These are phyloP conservation scores for Aureobasidium zeae DNA, from an alignment of 2,329 filamentous ascomycete species.

Conservation along the genomic window DNA sequence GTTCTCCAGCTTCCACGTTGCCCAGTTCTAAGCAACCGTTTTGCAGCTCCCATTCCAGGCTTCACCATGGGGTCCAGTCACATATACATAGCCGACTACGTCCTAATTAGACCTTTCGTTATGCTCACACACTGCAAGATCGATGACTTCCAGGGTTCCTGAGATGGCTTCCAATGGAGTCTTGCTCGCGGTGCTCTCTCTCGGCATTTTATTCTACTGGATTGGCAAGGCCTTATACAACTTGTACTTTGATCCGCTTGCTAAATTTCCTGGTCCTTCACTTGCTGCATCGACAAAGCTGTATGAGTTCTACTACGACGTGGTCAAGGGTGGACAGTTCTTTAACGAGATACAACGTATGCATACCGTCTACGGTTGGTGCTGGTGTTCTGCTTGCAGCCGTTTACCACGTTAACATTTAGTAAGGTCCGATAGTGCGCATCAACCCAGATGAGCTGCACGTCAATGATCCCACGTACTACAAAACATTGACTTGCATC, in stretches of 20 bases:
- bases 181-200: background rate
- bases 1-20: too few species aligned
- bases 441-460: conserved; percentile 37
- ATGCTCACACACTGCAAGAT: background rate
- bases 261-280: conserved; percentile 24
- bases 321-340: conserved; percentile 22
- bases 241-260: conserved; percentile 22
- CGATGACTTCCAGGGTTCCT: background rate
- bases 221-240: conserved; percentile 19
- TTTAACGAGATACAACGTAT: conserved; percentile 22
- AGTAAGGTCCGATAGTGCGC: conserved; percentile 12
- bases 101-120: too few species aligned
- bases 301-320: conserved; percentile 27
- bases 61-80: background rate
- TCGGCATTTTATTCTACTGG: conserved; percentile 17
- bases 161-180: background rate
- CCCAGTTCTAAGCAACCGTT: too few species aligned
- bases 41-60: too few species aligned
- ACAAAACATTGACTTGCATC: conserved; percentile 30
- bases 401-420: background rate
- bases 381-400: background rate
- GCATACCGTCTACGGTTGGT: conserved; percentile 23
- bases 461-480: conserved; percentile 33
- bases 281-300: conserved; percentile 22
- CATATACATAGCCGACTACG: background rate